These are phyloP conservation scores for Eleusine coracana DNA, from an alignment of 176 grass and related monocot species.

Conservation along the genomic window DNA sequence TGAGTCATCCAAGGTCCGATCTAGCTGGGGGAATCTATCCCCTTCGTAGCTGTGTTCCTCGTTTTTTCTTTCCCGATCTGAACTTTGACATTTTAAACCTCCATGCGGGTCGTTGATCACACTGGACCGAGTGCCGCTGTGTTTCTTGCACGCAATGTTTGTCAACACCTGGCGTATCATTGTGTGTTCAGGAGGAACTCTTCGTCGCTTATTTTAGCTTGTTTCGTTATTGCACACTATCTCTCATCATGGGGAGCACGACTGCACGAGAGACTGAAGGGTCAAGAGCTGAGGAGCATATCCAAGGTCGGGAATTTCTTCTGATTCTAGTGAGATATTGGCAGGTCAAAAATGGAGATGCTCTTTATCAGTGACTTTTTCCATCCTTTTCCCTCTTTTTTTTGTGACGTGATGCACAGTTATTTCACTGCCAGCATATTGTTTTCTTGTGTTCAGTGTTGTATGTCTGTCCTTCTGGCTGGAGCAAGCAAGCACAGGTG, in stretches of 20 bases:
- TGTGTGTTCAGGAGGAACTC: not conserved
- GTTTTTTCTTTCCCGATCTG: no score
- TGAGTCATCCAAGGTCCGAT: no score
- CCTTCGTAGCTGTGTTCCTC: no score
- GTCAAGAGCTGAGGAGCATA: not conserved
- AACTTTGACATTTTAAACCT: not conserved
- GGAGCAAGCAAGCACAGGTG: conserved; percentile 5
- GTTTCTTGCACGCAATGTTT: conserved; percentile 28
- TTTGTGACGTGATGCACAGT: conserved; percentile 7
- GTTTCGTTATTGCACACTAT: not conserved
- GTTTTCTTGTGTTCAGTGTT: not conserved
- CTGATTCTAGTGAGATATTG: not conserved
- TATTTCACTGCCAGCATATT: not conserved
- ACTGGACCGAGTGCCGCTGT: not conserved
- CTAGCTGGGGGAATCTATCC: no score
- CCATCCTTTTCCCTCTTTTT: conserved; percentile 17
- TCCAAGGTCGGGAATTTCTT: not conserved
- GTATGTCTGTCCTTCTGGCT: not conserved
- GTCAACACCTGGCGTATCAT: not conserved
- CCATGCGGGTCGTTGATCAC: no score
- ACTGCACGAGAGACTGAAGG: not conserved
- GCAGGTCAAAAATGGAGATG: not conserved
- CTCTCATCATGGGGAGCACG: not conserved
- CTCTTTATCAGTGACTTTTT: not conserved
- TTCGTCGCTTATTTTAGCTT: not conserved